Base-by-base conservation (phyloP, 345 rosid genomes). In the Populus euphratica region DNA sequence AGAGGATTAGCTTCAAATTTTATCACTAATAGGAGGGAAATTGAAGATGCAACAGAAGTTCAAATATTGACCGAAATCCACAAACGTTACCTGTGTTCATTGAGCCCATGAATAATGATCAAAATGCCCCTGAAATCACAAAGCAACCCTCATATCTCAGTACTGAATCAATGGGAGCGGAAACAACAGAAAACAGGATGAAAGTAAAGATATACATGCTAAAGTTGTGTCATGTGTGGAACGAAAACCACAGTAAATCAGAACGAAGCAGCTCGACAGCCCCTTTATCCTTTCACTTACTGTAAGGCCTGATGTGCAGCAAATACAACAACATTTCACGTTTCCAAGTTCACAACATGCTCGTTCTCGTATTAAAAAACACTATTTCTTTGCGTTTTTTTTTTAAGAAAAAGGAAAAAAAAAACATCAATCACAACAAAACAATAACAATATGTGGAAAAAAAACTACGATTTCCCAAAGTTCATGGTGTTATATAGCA, bases 91-190 rank as follows among this genome's bases (percentile, higher is more conserved):
- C 98, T 87, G 85, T 96, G 99, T 85, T 96, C 99, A 73, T 96
- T 96, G 56, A 96, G 85, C 75, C 99, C 99, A 29, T 96, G 99
- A 33, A 96, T 88, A 27, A 96, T 91, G 72, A 93, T 81, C 87
- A 96, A 81, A 78, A 96, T 93, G 33, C 93, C 98, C 89, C 99
- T 96, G 90, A 16, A 86, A 73, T 47, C 7, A 85, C 23, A 79
- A 10, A 41, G 52, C 7, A 63, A 9, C 56, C 35, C 63, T 78
- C 63, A 10, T 56, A 69, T 59, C 33, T 63, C 38, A 74, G 75
- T 21, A 43, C 29, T 1, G 35, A 73, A 59, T 2, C 31, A 54
- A n/a, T 31, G 21, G 17, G 17, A 67, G 41, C 17, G 66, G 69
- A 39, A 41, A 18, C 63, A 65, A 23, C 39, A 81, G 3, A 38